phyloP scores from a whole-genome alignment of 768 basidiomycete genomes.

The Serendipita indica region DNA sequence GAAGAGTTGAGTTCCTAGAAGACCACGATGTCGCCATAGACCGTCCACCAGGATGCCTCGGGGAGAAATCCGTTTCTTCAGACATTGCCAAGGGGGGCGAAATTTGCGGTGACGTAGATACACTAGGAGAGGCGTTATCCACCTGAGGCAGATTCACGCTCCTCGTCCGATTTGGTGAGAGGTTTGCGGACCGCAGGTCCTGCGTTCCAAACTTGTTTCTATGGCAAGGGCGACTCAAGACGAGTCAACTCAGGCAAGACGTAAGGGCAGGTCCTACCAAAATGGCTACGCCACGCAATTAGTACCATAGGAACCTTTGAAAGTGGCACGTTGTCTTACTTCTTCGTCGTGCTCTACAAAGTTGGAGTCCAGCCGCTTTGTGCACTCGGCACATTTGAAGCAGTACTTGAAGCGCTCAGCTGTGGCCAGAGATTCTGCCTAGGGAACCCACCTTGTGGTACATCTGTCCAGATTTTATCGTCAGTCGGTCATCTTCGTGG shows the following conservation, averaged over 20 bases:
- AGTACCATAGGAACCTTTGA: too few relatives aligned
- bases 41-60: too few relatives aligned
- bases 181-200: conserved; percentile 18
- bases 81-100: too few relatives aligned
- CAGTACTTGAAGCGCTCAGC: conserved; percentile 39
- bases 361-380: conserved; percentile 64
- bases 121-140: too few relatives aligned
- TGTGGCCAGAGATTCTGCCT: neutral
- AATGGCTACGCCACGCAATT: conserved; percentile 25
- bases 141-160: neutral
- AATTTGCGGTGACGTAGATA: too few relatives aligned
- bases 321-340: too few relatives aligned
- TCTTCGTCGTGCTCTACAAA: conserved; percentile 73
- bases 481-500: neutral
- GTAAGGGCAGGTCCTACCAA: conserved; percentile 22
- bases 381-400: conserved; percentile 60
- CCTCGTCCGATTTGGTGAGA: conserved; percentile 11
- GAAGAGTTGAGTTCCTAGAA: too few relatives aligned
- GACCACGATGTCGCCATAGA: too few relatives aligned
- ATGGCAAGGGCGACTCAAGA: conserved; percentile 59
- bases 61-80: too few relatives aligned
- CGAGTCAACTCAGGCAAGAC: neutral
- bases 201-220: conserved; percentile 58
- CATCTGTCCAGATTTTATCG: conserved; percentile 33
- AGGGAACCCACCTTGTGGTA: conserved; percentile 59